Evolutionary conservation across 2,329 filamentous ascomycete species (phyloP).

Genomic region (Torrubiellomyces zombiae): DNA sequence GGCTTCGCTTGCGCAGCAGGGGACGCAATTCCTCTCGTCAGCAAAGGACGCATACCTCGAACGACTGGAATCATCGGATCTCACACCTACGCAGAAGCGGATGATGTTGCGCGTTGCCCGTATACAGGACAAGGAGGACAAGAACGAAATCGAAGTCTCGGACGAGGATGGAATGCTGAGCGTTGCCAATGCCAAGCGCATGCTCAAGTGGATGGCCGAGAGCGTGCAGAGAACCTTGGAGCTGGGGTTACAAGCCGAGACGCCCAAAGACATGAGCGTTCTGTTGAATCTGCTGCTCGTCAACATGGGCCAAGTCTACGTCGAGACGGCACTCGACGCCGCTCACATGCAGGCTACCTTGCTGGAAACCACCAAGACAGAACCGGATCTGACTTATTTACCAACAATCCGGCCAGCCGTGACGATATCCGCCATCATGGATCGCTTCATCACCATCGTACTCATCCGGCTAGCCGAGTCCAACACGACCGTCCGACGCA

Average conservation of each 20-base stretch:
- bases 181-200: slow-evolving; percentile 80
- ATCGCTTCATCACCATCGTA: slow-evolving; percentile 78
- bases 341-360: slow-evolving; percentile 55
- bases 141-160: slow-evolving; percentile 76
- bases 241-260: slow-evolving; percentile 73
- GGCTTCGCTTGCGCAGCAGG: slow-evolving; percentile 76
- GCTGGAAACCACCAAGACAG: slow-evolving; percentile 64
- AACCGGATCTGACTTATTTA: slow-evolving; percentile 78
- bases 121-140: slow-evolving; percentile 57
- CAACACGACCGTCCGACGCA: slow-evolving; percentile 77
- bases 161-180: slow-evolving; percentile 79
- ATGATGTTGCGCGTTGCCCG: slow-evolving; percentile 86
- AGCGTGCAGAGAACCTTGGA: slow-evolving; percentile 83
- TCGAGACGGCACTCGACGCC: slow-evolving; percentile 51
- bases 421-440: slow-evolving; percentile 82
- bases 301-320: slow-evolving; percentile 73
- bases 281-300: slow-evolving; percentile 69
- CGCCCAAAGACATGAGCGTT: slow-evolving; percentile 81
- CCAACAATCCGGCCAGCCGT: slow-evolving; percentile 65
- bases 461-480: slow-evolving; percentile 77
- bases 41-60: slow-evolving; percentile 86
- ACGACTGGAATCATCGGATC: slow-evolving; percentile 71
- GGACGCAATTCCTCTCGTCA: slow-evolving; percentile 72
- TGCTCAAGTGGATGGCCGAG: slow-evolving; percentile 95
- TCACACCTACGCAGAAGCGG: slow-evolving; percentile 72